Evolutionary conservation across 352 stramenopile genomes (phyloP).

Genomic region (Blastocystis sp.): DNA sequence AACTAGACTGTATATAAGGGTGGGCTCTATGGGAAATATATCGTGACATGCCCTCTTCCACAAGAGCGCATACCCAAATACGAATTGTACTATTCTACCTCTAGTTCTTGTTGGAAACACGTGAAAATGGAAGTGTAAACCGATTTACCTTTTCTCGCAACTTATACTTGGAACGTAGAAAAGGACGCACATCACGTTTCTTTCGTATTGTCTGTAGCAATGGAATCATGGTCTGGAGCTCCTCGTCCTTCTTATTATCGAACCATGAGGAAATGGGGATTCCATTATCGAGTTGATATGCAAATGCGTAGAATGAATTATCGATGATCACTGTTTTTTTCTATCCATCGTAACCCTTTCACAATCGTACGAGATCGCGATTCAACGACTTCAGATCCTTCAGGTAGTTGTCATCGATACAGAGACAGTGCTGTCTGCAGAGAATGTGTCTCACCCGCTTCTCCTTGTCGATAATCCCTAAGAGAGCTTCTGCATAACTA

Average conservation of each 20-base stretch:
- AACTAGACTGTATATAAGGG: conserved; percentile 71
- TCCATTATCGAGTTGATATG: conserved; percentile 92
- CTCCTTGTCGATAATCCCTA: conserved; percentile 87
- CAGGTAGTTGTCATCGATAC: conserved; percentile 91
- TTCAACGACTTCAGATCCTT: conserved; percentile 94
- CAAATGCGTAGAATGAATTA: conserved; percentile 92
- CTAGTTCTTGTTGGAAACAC: conserved; percentile 37
- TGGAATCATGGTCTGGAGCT: conserved; percentile 84
- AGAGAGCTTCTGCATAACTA: conserved; percentile 84
- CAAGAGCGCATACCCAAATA: conserved; percentile 71
- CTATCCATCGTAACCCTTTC: background rate
- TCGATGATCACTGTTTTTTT: conserved; percentile 80
- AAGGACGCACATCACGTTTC: conserved; percentile 73
- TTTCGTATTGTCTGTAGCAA: conserved; percentile 78
- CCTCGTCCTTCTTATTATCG: conserved; percentile 84
- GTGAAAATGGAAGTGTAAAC: background rate
- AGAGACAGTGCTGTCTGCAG: conserved; percentile 84
- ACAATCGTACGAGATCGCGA: conserved; percentile 69
- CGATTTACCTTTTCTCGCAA: conserved; percentile 29
- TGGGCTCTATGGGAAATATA: conserved; percentile 69
- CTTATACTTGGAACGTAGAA: conserved; percentile 78
- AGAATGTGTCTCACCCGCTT: conserved; percentile 72
- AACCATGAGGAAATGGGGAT: conserved; percentile 97
- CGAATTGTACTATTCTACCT: conserved; percentile 30
- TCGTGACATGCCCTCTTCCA: conserved; percentile 71